These are phyloP conservation scores for Nigrospora sphaerica DNA, from an alignment of 2,329 filamentous ascomycete species.

Conservation along the genomic window DNA sequence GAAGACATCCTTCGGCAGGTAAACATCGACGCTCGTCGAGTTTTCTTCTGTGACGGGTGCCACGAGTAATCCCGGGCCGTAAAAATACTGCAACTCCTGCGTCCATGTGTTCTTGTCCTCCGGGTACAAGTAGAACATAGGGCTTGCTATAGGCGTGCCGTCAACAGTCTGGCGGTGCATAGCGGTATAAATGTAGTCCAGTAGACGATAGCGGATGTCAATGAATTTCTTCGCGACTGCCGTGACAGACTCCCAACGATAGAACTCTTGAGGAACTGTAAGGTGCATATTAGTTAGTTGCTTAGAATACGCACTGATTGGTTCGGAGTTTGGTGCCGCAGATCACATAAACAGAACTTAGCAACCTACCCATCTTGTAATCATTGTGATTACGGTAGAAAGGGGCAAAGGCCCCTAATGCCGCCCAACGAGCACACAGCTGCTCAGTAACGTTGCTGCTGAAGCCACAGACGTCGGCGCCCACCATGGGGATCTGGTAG, in stretches of 20 bases:
- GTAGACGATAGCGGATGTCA: conserved; percentile 61
- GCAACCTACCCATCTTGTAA: conserved; percentile 12
- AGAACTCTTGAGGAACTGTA: conserved; percentile 61
- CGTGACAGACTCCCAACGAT: conserved; percentile 56
- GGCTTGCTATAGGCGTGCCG: conserved; percentile 60
- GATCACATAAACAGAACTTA: no score
- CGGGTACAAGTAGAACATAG: conserved; percentile 67
- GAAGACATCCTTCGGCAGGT: conserved; percentile 43
- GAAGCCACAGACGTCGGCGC: background rate
- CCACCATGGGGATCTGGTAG: background rate
- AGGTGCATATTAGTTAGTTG: no score
- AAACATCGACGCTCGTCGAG: conserved; percentile 34
- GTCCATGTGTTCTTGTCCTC: conserved; percentile 35
- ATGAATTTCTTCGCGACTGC: conserved; percentile 58
- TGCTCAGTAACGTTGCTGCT: background rate
- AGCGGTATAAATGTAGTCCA: conserved; percentile 77
- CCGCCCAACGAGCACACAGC: background rate
- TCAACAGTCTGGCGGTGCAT: conserved; percentile 50
- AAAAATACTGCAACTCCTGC: conserved; percentile 44
- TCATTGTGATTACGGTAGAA: background rate
- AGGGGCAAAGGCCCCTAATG: background rate
- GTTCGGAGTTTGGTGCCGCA: no score
- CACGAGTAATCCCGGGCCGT: conserved; percentile 39
- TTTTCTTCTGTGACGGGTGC: conserved; percentile 39
- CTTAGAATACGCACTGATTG: no score